Conservation (phyloP, 176 grass and related monocot genomes). For the Stipa capillata region DNA sequence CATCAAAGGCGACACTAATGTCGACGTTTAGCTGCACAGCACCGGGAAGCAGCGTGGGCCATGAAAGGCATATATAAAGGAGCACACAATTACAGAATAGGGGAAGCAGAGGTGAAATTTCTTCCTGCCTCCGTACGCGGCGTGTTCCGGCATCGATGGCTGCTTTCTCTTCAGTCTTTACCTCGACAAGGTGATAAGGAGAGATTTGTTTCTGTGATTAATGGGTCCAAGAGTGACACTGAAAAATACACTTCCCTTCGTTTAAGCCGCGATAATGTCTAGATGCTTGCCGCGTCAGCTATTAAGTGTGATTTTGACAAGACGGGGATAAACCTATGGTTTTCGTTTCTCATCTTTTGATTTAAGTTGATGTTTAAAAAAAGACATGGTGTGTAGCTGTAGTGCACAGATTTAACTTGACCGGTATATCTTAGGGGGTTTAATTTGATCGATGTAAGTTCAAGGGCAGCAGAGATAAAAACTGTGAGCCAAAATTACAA, state of each 20-base stretch:
- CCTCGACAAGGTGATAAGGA: background rate
- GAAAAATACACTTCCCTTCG: background rate
- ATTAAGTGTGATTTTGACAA: background rate
- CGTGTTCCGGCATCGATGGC: background rate
- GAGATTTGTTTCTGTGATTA: background rate
- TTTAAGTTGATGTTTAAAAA: too few relatives aligned
- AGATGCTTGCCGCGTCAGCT: background rate
- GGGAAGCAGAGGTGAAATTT: background rate
- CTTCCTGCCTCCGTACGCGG: background rate
- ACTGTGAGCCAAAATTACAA: background rate
- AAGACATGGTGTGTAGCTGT: too few relatives aligned
- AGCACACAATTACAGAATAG: background rate
- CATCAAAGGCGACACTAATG: too few relatives aligned
- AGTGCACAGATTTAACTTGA: too few relatives aligned
- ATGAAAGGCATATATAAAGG: background rate
- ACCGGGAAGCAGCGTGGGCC: conserved; percentile 3
- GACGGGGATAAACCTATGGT: background rate
- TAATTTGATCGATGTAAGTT: too few relatives aligned
- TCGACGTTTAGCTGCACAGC: background rate
- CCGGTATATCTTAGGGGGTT: too few relatives aligned
- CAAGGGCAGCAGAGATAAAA: too few relatives aligned
- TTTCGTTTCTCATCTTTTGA: background rate
- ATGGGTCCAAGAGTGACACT: background rate
- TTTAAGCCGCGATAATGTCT: background rate
- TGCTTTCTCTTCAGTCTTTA: too few relatives aligned